Percentiles rank a stretch among this genome's conserved stretches.
Conservation (phyloP, 78 protist genomes). For the Speleostelium caveatum region DNA sequence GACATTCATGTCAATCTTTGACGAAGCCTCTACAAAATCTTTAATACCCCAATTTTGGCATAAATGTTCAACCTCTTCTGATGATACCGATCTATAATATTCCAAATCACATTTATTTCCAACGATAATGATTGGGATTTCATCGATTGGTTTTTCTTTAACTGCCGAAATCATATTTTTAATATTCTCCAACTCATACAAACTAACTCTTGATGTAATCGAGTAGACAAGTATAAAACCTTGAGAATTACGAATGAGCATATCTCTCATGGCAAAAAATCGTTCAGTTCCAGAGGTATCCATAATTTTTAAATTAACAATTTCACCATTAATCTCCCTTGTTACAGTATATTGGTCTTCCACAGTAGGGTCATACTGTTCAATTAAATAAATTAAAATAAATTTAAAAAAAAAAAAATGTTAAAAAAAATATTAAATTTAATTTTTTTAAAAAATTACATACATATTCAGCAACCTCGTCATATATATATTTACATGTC, state of each 20-base stretch:
- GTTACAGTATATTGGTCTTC: conserved; percentile 73
- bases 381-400: background rate
- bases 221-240: conserved; percentile 93
- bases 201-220: conserved; percentile 78
- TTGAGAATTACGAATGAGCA: conserved; percentile 88
- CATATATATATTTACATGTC: conserved; percentile 24
- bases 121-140: conserved; percentile 86
- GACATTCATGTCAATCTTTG: conserved; percentile 84
- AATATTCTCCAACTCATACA: conserved; percentile 82
- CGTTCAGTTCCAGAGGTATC: conserved; percentile 95
- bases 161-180: conserved; percentile 85
- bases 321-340: conserved; percentile 58
- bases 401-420: background rate
- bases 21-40: conserved; percentile 78
- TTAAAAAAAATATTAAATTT: background rate
- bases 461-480: conserved; percentile 40
- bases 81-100: conserved; percentile 92
- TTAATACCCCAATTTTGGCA: conserved; percentile 72
- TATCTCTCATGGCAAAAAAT: conserved; percentile 91
- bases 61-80: conserved; percentile 62
- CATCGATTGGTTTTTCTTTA: conserved; percentile 66
- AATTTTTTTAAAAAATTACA: background rate
- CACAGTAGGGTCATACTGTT: conserved; percentile 73
- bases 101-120: too few relatives aligned
- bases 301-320: conserved; percentile 57